phyloP scores from a whole-genome alignment of 2,329 filamentous ascomycete species.

The Macrophomina phaseolina region DNA sequence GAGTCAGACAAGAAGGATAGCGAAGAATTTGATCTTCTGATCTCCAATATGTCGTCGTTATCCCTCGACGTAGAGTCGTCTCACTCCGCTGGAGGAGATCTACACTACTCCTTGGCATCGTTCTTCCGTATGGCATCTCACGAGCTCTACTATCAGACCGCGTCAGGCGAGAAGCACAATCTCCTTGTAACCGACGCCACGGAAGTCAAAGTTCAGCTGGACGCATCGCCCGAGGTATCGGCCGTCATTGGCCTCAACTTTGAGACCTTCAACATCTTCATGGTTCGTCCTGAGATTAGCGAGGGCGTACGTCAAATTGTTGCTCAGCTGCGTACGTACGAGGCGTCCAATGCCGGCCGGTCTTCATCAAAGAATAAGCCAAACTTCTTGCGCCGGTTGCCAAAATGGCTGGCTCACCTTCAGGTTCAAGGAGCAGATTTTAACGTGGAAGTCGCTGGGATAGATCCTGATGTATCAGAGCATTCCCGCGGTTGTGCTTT shows the following conservation, averaged over 20 bases:
- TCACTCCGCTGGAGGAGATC: conserved; percentile 82
- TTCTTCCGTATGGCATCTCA: conserved; percentile 84
- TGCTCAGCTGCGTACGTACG: conserved; percentile 69
- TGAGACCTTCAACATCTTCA: conserved; percentile 85
- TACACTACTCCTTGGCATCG: conserved; percentile 85
- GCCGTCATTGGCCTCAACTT: conserved; percentile 80
- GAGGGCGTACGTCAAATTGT: conserved; percentile 92
- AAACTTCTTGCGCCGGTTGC: conserved; percentile 73
- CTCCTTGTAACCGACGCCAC: conserved; percentile 86
- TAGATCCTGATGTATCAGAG: conserved; percentile 82
- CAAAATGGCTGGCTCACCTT: conserved; percentile 82
- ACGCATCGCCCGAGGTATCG: conserved; percentile 81
- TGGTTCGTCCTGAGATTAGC: conserved; percentile 90
- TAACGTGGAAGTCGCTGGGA: conserved; percentile 86
- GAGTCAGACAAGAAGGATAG: conserved; percentile 61
- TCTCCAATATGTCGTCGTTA: conserved; percentile 92
- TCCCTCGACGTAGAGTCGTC: conserved; percentile 94
- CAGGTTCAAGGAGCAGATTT: conserved; percentile 88
- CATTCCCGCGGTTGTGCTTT: conserved; percentile 82
- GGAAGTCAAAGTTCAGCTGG: conserved; percentile 84
- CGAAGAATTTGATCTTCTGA: conserved; percentile 92
- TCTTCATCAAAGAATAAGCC: conserved; percentile 60
- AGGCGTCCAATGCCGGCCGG: conserved; percentile 59
- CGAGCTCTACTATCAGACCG: conserved; percentile 92
- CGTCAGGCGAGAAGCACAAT: conserved; percentile 80